These are phyloP conservation scores for Cucurbitaria berberidis DNA, from an alignment of 2,329 filamentous ascomycete genomes.

Conservation along the genomic window DNA sequence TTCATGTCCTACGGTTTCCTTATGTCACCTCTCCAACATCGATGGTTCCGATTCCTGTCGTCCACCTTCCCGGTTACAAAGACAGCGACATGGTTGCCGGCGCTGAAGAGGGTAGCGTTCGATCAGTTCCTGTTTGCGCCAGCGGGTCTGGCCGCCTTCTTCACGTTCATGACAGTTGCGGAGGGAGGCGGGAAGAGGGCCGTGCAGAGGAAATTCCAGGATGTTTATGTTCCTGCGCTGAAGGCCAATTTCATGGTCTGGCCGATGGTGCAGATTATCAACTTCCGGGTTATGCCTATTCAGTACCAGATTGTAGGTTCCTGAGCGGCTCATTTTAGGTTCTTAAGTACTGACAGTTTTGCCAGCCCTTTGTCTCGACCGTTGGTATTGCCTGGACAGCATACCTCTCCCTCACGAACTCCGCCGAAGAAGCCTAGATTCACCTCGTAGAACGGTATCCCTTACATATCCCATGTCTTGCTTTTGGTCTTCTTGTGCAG, in stretches of 20 bases:
- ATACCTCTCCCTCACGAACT: slow-evolving; percentile 91
- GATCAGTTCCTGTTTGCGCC: slow-evolving; percentile 95
- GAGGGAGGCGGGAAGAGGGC: slow-evolving; percentile 88
- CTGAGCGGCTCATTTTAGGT: not conserved
- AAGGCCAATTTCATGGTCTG: slow-evolving; percentile 96
- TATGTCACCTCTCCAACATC: slow-evolving; percentile 94
- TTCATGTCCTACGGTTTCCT: slow-evolving; percentile 98
- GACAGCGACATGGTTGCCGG: slow-evolving; percentile 70
- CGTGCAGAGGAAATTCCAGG: slow-evolving; percentile 81
- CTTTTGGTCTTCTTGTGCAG: slow-evolving; percentile 24
- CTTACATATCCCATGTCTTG: slow-evolving; percentile 23
- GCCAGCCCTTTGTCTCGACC: slow-evolving; percentile 90
- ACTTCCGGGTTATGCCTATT: slow-evolving; percentile 93
- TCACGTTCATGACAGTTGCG: slow-evolving; percentile 93
- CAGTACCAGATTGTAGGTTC: slow-evolving; percentile 90
- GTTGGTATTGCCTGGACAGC: slow-evolving; percentile 98
- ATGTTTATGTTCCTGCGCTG: slow-evolving; percentile 91
- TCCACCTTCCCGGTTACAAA: slow-evolving; percentile 84
- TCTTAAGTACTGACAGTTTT: slow-evolving; percentile 10
- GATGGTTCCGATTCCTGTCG: slow-evolving; percentile 90
- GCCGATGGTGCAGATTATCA: slow-evolving; percentile 95
- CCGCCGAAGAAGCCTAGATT: slow-evolving; percentile 69
- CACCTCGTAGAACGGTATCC: slow-evolving; percentile 13
- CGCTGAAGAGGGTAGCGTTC: slow-evolving; percentile 86
- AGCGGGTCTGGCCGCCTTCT: slow-evolving; percentile 84